phyloP scores from a whole-genome alignment of 2,329 filamentous ascomycete genomes.

The Byssoonygena ceratinophila region DNA sequence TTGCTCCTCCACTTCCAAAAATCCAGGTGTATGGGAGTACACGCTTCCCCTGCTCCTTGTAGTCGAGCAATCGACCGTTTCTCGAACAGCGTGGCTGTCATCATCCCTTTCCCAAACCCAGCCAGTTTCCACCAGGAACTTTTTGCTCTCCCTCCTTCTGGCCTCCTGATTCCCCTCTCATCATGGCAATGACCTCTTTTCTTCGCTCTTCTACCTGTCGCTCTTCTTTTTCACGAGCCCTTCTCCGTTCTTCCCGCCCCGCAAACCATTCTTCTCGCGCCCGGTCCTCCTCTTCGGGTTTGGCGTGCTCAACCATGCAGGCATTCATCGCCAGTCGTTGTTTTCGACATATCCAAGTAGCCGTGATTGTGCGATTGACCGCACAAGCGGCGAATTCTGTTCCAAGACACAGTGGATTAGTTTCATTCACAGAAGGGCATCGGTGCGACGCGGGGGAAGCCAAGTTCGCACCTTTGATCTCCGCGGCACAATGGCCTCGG shows the following conservation, averaged over 20 bases:
- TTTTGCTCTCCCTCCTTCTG: constrained; percentile 16
- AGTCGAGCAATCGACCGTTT: background rate
- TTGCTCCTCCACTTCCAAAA: background rate
- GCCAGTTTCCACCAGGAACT: background rate
- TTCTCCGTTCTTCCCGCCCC: constrained; percentile 57
- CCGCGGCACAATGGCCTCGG: constrained; percentile 59
- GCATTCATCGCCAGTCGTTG: constrained; percentile 80
- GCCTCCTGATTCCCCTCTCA: constrained; percentile 29
- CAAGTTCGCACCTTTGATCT: constrained; percentile 56
- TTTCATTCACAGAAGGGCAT: too few species aligned
- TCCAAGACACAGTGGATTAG: constrained; percentile 2
- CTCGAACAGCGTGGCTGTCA: background rate
- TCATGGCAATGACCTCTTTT: constrained; percentile 34
- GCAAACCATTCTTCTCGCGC: constrained; percentile 92
- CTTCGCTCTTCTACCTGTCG: constrained; percentile 31
- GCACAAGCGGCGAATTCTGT: constrained; percentile 88
- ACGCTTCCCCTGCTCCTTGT: background rate
- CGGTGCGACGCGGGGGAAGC: background rate
- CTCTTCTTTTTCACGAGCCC: constrained; percentile 55
- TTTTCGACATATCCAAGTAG: constrained; percentile 73
- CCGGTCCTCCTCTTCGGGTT: constrained; percentile 71
- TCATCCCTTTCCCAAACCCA: constrained; percentile 6
- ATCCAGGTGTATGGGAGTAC: background rate
- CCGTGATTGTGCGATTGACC: constrained; percentile 70
- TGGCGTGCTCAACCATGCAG: constrained; percentile 84